Evolutionary conservation across 192 early-diverging fungal species (phyloP).

Genomic region (Coemansia sp.): DNA sequence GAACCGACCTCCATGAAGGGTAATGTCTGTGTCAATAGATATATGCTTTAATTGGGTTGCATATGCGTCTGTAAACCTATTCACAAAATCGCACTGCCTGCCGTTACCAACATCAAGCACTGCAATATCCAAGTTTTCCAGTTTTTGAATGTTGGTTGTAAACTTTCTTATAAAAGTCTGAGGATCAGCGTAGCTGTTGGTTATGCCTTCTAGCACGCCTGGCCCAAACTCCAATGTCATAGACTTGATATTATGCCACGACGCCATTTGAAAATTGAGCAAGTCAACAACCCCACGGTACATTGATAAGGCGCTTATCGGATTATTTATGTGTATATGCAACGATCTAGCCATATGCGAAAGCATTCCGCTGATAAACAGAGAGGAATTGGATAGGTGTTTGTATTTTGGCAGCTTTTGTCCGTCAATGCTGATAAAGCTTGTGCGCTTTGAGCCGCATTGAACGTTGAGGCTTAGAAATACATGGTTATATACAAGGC

Average conservation of each 20-base stretch:
- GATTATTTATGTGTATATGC: not conserved
- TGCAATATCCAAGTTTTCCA: slow-evolving; percentile 1
- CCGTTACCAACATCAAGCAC: not conserved
- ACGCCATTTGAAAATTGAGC: slow-evolving; percentile 2
- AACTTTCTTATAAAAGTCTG: slow-evolving; percentile 4
- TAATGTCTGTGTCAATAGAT: slow-evolving; percentile 5
- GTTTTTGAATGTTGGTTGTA: not conserved
- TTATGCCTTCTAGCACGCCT: not conserved
- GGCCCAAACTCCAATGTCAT: slow-evolving; percentile 11
- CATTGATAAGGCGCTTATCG: not conserved
- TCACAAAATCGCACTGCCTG: slow-evolving; percentile 4
- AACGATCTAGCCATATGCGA: not conserved
- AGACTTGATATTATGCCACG: not conserved
- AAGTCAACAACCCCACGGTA: not conserved
- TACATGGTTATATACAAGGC: slow-evolving; percentile 3
- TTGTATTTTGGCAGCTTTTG: not conserved
- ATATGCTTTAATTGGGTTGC: not conserved
- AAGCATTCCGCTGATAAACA: not conserved
- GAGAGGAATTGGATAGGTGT: not conserved
- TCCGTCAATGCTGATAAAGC: not conserved
- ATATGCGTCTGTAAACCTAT: slow-evolving; percentile 1
- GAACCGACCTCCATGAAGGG: not conserved
- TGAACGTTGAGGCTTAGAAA: not conserved
- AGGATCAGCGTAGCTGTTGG: not conserved
- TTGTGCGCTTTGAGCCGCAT: not conserved